Percentiles rank a stretch among this genome's conserved stretches.
Evolutionary conservation across 202 grass and related monocot species (phyloP).

Genomic region (Bolboschoenoplectus hybrid): DNA sequence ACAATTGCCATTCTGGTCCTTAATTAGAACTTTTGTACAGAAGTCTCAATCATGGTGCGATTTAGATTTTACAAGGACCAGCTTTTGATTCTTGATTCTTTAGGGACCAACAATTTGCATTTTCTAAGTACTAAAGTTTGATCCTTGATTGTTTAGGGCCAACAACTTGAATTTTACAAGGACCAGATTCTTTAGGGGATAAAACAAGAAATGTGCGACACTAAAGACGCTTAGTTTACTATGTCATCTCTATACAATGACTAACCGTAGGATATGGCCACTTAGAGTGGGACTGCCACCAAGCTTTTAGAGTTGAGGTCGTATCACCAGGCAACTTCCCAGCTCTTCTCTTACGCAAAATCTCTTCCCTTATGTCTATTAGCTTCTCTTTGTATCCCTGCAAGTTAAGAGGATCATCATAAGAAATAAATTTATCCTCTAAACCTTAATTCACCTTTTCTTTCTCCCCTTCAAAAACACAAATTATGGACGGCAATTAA

Average conservation of each 20-base stretch:
- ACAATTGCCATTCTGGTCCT: not conserved
- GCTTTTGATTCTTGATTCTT: not conserved
- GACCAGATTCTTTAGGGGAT: not conserved
- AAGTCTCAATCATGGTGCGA: not conserved
- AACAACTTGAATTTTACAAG: not conserved
- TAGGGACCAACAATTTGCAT: not conserved
- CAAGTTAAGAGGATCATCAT: constrained; percentile 15
- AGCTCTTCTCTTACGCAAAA: constrained; percentile 76
- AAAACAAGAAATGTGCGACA: not conserved
- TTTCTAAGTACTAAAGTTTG: not conserved
- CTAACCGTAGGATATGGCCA: constrained; percentile 90
- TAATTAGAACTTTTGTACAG: not conserved
- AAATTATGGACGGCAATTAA: not conserved
- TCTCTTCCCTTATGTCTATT: constrained; percentile 82
- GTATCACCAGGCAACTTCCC: constrained; percentile 81
- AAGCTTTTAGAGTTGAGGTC: constrained; percentile 70
- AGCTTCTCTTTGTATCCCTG: constrained; percentile 88
- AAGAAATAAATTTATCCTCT: constrained; percentile 7
- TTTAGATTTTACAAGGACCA: not conserved
- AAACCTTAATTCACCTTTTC: not conserved
- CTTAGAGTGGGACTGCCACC: constrained; percentile 86
- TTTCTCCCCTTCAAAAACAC: not conserved
- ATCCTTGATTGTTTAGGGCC: not conserved
- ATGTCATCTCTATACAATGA: not conserved
- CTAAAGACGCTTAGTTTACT: constrained; percentile 5